phyloP scores from a whole-genome alignment of 1,139 yeast species.

The Pichia sp. region DNA sequence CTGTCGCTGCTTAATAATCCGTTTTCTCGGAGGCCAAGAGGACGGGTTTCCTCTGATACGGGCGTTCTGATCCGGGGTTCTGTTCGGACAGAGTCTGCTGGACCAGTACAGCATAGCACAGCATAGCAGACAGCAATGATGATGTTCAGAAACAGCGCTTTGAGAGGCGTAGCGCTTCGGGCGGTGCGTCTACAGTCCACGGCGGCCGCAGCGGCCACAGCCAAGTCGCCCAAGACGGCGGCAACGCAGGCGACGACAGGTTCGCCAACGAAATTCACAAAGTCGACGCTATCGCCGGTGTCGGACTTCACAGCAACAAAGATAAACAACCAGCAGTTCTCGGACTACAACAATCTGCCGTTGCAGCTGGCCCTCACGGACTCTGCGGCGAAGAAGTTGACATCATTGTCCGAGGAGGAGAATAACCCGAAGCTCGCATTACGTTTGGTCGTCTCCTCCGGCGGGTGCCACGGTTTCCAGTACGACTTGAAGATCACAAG shows the following conservation, averaged over 20 bases:
- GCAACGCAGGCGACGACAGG: not conserved
- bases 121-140: not conserved
- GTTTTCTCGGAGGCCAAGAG: not conserved
- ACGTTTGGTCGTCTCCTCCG: constrained; percentile 83
- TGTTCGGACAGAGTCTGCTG: not conserved
- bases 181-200: constrained; percentile 1
- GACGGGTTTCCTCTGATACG: not conserved
- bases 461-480: constrained; percentile 98
- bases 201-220: not conserved
- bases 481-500: constrained; percentile 66
- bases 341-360: constrained; percentile 32
- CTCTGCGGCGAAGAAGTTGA: constrained; percentile 38
- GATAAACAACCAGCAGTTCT: constrained; percentile 29
- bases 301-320: constrained; percentile 30
- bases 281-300: constrained; percentile 10
- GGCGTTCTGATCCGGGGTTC: not conserved
- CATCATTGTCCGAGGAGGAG: constrained; percentile 53
- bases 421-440: constrained; percentile 58
- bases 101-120: too few species aligned
- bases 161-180: not conserved
- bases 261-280: constrained; percentile 8
- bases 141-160: not conserved
- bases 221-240: not conserved
- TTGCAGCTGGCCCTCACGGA: constrained; percentile 30
- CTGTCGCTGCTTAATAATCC: not conserved